phyloP scores from a whole-genome alignment of 2,329 filamentous ascomycete species.

The Chaetothyriales sp. region DNA sequence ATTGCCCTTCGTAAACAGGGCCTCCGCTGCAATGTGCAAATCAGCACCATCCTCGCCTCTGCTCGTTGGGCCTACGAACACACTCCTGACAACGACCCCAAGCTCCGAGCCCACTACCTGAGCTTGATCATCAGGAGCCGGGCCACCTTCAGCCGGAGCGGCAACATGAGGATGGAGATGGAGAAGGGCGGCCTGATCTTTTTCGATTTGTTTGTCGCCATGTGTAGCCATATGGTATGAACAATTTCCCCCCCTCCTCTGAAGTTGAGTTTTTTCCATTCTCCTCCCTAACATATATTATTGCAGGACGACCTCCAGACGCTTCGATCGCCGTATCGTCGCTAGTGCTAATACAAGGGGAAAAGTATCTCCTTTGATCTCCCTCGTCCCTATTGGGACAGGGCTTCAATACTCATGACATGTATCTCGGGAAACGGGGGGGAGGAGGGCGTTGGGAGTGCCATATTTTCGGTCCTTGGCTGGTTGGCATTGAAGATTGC shows the following conservation, averaged over 20 bases:
- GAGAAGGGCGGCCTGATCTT: slow-evolving; percentile 86
- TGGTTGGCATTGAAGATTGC: background rate
- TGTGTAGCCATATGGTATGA: slow-evolving; percentile 91
- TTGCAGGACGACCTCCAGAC: slow-evolving; percentile 1
- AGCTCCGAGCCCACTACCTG: slow-evolving; percentile 90
- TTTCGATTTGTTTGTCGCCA: slow-evolving; percentile 95
- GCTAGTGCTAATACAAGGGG: background rate
- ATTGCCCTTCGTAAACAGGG: slow-evolving; percentile 89
- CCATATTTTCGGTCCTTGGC: background rate
- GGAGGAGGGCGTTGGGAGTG: background rate
- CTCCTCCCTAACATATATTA: background rate
- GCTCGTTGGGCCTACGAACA: slow-evolving; percentile 92
- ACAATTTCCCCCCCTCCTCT: background rate
- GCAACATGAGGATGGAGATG: slow-evolving; percentile 98
- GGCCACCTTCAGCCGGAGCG: slow-evolving; percentile 94
- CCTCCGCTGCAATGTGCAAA: slow-evolving; percentile 79
- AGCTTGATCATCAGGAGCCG: slow-evolving; percentile 94
- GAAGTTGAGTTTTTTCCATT: background rate
- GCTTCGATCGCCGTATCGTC: background rate
- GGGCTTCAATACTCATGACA: too few species aligned
- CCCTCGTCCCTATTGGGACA: background rate
- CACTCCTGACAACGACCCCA: slow-evolving; percentile 83
- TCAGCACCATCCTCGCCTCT: slow-evolving; percentile 77
- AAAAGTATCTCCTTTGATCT: background rate
- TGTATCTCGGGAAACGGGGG: background rate